Base-by-base conservation (phyloP, 805 yeast species). In the Candida sphagnicola region DNA sequence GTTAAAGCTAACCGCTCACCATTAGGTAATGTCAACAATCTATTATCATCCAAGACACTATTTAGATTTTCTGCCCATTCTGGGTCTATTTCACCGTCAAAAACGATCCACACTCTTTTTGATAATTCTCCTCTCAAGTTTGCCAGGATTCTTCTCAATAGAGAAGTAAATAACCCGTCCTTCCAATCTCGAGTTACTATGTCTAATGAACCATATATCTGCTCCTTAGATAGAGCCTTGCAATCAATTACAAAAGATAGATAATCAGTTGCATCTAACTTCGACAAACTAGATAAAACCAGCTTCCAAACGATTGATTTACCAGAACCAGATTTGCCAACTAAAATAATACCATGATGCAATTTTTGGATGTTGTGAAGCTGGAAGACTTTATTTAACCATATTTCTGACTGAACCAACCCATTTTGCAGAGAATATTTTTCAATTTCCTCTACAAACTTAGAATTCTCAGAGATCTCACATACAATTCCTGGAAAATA, bases 71-170 rank as follows among this genome's bases (percentile, higher is more conserved):
- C 98, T 1, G 87, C 87, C 95, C 97, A 91, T 28, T 78, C 80
- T 0, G 98, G 97, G 54, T 91, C 97, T 25, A 91, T 76, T 49
- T 88, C 96, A 28, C 97, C 95, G 59, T 91, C 97, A 53, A 91
- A 85, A 0, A 90, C 72, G 42, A 91, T 72, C 93, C 95, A 89
- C 12, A 80, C 70, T 2, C 70, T 57, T 42, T 74, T 78, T 2
- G 62, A 45, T 6, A 55, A 48, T 44, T 84, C 90, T 1, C 87
- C 88, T 31, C 84, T 63, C 12, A 74, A 47, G 44, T 80, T 80
- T 3, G 70, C 74, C 2, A 57, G 58, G 0, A 83, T 71, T 37
- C 65, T 68, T 45, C 98, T 65, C 31, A 91, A 50, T 5, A 82
- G 70, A 8, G 76, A 57, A 0, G 95, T 85, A 37, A 90, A 72